Evolutionary conservation across 2,329 filamentous ascomycete species (phyloP), one percentile per base, ranked within the genome.

Genomic region (Corynespora cassiicola): DNA sequence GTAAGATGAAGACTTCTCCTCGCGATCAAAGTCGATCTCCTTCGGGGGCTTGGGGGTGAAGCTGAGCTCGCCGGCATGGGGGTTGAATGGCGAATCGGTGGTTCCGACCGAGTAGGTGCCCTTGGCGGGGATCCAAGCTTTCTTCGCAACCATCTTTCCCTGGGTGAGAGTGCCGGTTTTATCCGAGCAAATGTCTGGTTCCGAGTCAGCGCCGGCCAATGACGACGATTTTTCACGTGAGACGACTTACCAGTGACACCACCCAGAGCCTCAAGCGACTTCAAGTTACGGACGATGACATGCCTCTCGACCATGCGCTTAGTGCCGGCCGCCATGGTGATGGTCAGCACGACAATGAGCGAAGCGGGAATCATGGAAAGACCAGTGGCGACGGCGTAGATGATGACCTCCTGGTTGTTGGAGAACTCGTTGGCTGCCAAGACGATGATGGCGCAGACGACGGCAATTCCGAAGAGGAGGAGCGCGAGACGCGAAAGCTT

Each of bases 251-350:
- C n/a, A 4, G 65, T 68, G 6, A 68, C 61, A 44, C 54, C 65
- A 31, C 65, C 65, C 12, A 68, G 54, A 20, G 65, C 65, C 40
- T 68, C 65, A 3, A 68, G 53, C 22, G 57, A 57, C 46, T 61
- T 59, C 12, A 69, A 56, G 33, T 68, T 69, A 27, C 65, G 56
- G 17, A 63, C 62, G 31, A 68, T 58, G 15, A 69, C 65, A 32
- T 67, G 56, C 14, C 59, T 49, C 20, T 63, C 56, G 12, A 58
- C 52, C 65, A 69, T 69, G 12, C 50, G 54, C 34, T 63, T 67
- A 12, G 61, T 68, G 5, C 65, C 65, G 10, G 54, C 59, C n/a
- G 62, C 64, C 58, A 68, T 65, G 3, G 65, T 69, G 28, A 69
- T 69, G 1, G 65, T 69, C 15, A 69, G 44, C 4, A 69, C 63